phyloP scores from a whole-genome alignment of 1,284 basidiomycete genomes.

The Cutaneotrichosporon sp. region DNA sequence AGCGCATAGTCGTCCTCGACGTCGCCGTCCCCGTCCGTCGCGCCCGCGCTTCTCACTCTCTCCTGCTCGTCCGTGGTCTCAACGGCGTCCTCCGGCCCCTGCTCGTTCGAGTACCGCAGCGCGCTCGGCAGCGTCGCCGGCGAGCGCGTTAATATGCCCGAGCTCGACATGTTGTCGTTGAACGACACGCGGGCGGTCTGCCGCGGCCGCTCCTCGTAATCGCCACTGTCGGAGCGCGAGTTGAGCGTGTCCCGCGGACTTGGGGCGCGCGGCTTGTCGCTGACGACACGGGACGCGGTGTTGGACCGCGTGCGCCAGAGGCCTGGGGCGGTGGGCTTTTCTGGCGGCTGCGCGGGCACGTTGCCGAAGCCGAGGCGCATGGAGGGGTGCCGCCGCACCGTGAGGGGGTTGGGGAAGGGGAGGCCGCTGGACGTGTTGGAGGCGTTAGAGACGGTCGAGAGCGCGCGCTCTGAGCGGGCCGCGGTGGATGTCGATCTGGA shows the following conservation, averaged over 20 bases:
- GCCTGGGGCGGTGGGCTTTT: background rate
- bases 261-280: conserved; percentile 8
- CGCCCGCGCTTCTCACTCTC: background rate
- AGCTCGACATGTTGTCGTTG: background rate
- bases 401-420: conserved; percentile 47
- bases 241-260: conserved; percentile 6
- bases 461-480: conserved; percentile 12
- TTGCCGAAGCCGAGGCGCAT: conserved; percentile 36
- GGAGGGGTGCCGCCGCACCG: conserved; percentile 40
- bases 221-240: background rate
- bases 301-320: conserved; percentile 12
- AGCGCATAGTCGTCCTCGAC: background rate
- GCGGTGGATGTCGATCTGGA: background rate
- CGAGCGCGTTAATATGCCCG: background rate
- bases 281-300: conserved; percentile 6
- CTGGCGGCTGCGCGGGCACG: conserved; percentile 23
- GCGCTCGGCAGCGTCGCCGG: background rate
- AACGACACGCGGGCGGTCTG: conserved; percentile 18
- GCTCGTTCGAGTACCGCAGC: background rate
- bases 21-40: background rate
- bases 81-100: background rate
- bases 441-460: conserved; percentile 10
- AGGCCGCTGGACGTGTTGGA: conserved; percentile 19
- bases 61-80: background rate
- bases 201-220: background rate